Conservation (phyloP, 2,329 filamentous ascomycete species). For the Immersiporthe knoxdaviesiana region DNA sequence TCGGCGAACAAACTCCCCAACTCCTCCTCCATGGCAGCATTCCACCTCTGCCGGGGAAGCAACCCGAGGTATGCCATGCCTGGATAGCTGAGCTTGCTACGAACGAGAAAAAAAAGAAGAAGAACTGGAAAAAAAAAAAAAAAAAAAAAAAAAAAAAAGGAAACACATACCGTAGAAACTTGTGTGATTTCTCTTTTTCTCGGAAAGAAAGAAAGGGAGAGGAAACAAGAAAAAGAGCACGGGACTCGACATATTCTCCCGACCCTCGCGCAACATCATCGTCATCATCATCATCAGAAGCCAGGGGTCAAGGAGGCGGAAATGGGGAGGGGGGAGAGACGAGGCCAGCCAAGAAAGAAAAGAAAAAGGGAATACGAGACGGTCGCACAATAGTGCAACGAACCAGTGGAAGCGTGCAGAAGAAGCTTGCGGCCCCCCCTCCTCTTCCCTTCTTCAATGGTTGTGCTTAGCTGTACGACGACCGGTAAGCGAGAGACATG, state of each 20-base stretch:
- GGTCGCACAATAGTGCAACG: constrained; percentile 22
- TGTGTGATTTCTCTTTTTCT: no score
- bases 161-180: neutral
- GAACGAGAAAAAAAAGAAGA: neutral
- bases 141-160: neutral
- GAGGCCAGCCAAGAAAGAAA: neutral
- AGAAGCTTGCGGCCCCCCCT: constrained; percentile 4
- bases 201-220: neutral
- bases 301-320: neutral
- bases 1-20: constrained; percentile 1
- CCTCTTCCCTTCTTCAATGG: no score
- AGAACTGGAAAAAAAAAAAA: neutral
- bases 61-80: neutral
- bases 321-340: neutral
- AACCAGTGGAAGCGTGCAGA: constrained; percentile 15
- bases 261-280: neutral
- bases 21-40: neutral
- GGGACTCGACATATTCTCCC: constrained; percentile 7
- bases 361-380: constrained; percentile 1
- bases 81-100: neutral
- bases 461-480: constrained; percentile 15
- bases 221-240: neutral
- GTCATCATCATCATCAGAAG: neutral
- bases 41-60: neutral
- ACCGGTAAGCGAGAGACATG: constrained; percentile 27